Conservation (phyloP, 2,329 filamentous ascomycete genomes). For the Ploettnerulaceae sp. region DNA sequence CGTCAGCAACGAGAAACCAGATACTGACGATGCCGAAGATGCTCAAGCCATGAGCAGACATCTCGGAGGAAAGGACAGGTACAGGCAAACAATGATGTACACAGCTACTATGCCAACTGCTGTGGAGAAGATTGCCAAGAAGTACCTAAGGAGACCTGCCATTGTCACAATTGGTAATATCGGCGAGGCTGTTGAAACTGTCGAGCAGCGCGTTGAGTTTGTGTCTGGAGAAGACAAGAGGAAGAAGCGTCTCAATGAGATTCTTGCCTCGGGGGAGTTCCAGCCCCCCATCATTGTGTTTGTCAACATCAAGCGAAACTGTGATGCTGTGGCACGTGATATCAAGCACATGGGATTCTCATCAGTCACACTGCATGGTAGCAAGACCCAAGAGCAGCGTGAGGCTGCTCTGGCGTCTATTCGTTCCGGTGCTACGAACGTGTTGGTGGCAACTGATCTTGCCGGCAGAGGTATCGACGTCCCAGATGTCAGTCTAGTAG, state of each 20-base stretch:
- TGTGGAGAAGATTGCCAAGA: conserved; percentile 93
- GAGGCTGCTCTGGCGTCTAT: conserved; percentile 87
- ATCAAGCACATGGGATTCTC: conserved; percentile 93
- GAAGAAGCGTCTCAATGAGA: conserved; percentile 92
- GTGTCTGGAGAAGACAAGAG: conserved; percentile 86
- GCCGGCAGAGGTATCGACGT: conserved; percentile 98
- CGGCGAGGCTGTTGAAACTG: conserved; percentile 94
- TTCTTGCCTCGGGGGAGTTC: conserved; percentile 76
- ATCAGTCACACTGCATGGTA: conserved; percentile 85
- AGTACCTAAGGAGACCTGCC: conserved; percentile 88
- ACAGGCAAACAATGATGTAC: conserved; percentile 99
- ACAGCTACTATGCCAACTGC: conserved; percentile 94
- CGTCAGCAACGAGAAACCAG: conserved; percentile 89
- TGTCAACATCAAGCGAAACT: conserved; percentile 99
- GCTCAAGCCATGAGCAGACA: conserved; percentile 77
- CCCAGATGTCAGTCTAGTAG: conserved; percentile 83
- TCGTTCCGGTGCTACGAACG: conserved; percentile 72
- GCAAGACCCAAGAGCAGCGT: conserved; percentile 96
- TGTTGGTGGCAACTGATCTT: conserved; percentile 92
- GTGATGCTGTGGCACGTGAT: conserved; percentile 88
- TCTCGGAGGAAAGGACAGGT: conserved; percentile 69
- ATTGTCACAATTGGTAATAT: conserved; percentile 92
- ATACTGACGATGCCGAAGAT: conserved; percentile 87
- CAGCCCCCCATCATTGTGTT: conserved; percentile 94
- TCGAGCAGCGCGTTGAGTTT: conserved; percentile 95